Evolutionary conservation across 192 early-diverging fungal genomes (phyloP), one percentile per base, ranked within the genome.

Genomic region (Backusella mclennaniae): DNA sequence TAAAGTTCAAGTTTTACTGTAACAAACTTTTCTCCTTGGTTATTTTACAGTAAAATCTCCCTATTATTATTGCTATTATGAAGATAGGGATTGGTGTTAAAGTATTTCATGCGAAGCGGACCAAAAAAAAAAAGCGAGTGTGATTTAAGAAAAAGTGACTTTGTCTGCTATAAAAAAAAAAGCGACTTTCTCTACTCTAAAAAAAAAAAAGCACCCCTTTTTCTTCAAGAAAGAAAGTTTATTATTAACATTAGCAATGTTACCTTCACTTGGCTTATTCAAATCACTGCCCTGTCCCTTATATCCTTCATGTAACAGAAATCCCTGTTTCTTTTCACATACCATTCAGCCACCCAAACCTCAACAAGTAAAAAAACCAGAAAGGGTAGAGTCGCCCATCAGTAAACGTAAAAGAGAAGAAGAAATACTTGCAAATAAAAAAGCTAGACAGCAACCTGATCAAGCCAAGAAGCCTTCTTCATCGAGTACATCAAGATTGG

Each of bases 321-420:
- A 73, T 23, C 52, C 76, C 26, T 86, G 85, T 46, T 73, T 84
- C 42, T 86, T 76, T 56, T 84, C 82, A 2, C 85, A 86, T 70
- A 66, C 56, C 3, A 39, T 23, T 14, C 52, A 35, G 8, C 14
- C 35, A 39, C 35, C 21, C 7, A 59, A 8, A 63, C 35, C 19
- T 21, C 46, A 75, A 35, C 38, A 36, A 15, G 21, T 39, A 38
- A 39, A 33, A 11, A 68, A 69, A 23, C 35, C 39, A 19, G n/a
- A 69, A 39, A 39, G 38, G 38, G 9, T 3, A 12, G 38, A 12
- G 2, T 39, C 38, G 3, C 7, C 6, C 0, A 26, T 39, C 46
- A 72, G 1, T 44, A 46, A 31, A 42, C n/a, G 29, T n/a, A 46
- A 67, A 74, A 69, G 67, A 31, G 46, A 42, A 31, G n/a, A 69